Percentiles rank a stretch among this genome's conserved stretches.
These are phyloP conservation scores for Botryotinia narcissicola DNA, from an alignment of 2,329 filamentous ascomycete species.

Conservation along the genomic window DNA sequence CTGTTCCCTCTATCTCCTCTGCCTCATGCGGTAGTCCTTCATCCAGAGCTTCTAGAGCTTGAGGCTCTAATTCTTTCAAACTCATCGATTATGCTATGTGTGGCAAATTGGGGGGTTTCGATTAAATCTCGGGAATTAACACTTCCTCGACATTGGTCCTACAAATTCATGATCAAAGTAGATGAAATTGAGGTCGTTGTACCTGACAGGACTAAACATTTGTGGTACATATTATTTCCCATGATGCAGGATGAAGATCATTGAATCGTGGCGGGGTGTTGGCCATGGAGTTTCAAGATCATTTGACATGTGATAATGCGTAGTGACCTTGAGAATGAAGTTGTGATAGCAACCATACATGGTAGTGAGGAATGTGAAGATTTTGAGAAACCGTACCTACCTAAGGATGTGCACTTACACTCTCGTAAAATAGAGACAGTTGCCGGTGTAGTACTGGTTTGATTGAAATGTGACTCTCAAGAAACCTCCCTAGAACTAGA, in stretches of 20 bases:
- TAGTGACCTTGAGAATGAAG: constrained; percentile 4
- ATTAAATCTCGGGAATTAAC: neutral
- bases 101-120: neutral
- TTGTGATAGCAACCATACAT: neutral
- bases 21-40: neutral
- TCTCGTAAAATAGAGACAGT: neutral
- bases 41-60: neutral
- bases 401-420: neutral
- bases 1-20: neutral
- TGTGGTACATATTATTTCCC: neutral
- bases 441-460: neutral
- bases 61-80: neutral
- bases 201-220: neutral
- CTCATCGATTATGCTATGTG: neutral
- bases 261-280: constrained; percentile 1
- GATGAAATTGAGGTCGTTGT: neutral
- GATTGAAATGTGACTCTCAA: neutral
- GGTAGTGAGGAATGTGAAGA: neutral
- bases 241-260: neutral
- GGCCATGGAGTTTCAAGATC: neutral
- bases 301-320: constrained; percentile 13
- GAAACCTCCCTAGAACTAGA: neutral
- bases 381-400: neutral
- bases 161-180: neutral
- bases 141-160: neutral